A percentile compares a stretch with the other conserved stretches of the same genome.
Evolutionary conservation across 106 monocot species (phyloP).

Genomic region (Iris macrosiphon): DNA sequence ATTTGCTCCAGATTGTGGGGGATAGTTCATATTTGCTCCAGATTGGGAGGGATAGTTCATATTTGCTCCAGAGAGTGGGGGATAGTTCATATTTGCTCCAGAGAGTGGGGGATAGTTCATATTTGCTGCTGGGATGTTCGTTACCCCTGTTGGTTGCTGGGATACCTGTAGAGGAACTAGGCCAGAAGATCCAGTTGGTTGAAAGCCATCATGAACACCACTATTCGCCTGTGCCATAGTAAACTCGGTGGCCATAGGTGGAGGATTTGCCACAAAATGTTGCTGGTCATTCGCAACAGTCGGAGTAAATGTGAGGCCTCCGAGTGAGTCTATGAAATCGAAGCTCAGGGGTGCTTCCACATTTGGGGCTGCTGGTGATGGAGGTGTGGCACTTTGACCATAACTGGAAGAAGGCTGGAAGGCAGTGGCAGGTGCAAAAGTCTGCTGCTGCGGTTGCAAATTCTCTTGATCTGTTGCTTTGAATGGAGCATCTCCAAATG

Average conservation of each 20-base stretch:
- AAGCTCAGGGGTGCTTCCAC: conserved; percentile 29
- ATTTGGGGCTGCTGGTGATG: conserved; percentile 4
- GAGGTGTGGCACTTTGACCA: conserved; percentile 8
- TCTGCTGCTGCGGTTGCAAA: conserved; percentile 21
- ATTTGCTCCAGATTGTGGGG: conserved; percentile 22
- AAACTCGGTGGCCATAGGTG: conserved; percentile 3
- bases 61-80: conserved; percentile 21
- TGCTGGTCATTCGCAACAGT: conserved; percentile 20
- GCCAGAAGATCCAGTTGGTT: conserved; percentile 3
- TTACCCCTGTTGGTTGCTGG: conserved; percentile 12
- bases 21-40: too few relatives aligned
- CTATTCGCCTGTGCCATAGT: conserved; percentile 7
- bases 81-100: too few relatives aligned
- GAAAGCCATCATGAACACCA: conserved; percentile 3
- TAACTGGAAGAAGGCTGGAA: conserved; percentile 16
- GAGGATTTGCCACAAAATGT: conserved; percentile 8
- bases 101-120: too few relatives aligned
- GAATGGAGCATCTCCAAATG: conserved; percentile 84
- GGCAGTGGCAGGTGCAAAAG: conserved; percentile 17
- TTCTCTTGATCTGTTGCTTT: conserved; percentile 45
- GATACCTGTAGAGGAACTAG: conserved; percentile 15
- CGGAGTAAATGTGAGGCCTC: conserved; percentile 31
- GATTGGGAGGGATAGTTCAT: too few relatives aligned
- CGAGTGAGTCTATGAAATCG: conserved; percentile 58
- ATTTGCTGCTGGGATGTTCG: conserved; percentile 9